Conservation (phyloP, 768 basidiomycete genomes). For the Gloeophyllum trabeum region DNA sequence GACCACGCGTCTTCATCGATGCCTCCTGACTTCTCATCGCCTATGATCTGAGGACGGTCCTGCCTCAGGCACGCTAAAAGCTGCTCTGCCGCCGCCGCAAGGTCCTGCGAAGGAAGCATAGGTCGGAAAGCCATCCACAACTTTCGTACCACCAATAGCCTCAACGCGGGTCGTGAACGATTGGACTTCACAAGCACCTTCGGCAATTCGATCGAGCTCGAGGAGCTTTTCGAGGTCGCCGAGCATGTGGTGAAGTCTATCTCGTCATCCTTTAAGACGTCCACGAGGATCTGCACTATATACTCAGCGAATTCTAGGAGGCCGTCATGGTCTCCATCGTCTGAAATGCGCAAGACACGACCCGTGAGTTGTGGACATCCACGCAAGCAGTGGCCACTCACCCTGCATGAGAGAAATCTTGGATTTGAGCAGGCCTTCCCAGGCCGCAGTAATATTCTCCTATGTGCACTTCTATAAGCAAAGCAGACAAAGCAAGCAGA, state of each 20-base stretch:
- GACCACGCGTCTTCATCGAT: conserved; percentile 33
- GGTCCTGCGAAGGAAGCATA: conserved; percentile 28
- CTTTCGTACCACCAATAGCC: conserved; percentile 43
- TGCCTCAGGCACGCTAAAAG: conserved; percentile 40
- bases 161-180: conserved; percentile 27
- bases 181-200: conserved; percentile 19
- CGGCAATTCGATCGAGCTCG: conserved; percentile 5
- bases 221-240: neutral
- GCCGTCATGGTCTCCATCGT: too few species aligned
- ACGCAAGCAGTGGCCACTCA: conserved; percentile 13
- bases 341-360: too few species aligned
- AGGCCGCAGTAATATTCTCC: conserved; percentile 39
- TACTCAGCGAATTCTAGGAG: conserved; percentile 26
- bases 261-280: conserved; percentile 35
- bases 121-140: conserved; percentile 41
- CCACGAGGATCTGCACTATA: conserved; percentile 30
- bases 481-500: conserved; percentile 2
- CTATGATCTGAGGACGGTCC: neutral
- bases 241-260: too few species aligned
- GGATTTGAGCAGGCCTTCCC: conserved; percentile 44
- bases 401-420: conserved; percentile 36
- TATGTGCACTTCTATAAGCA: conserved; percentile 11
- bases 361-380: conserved; percentile 2
- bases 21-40: conserved; percentile 31
- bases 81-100: conserved; percentile 30